These are phyloP conservation scores for Didymella segeticola DNA, from an alignment of 2,329 filamentous ascomycete genomes.

Conservation along the genomic window DNA sequence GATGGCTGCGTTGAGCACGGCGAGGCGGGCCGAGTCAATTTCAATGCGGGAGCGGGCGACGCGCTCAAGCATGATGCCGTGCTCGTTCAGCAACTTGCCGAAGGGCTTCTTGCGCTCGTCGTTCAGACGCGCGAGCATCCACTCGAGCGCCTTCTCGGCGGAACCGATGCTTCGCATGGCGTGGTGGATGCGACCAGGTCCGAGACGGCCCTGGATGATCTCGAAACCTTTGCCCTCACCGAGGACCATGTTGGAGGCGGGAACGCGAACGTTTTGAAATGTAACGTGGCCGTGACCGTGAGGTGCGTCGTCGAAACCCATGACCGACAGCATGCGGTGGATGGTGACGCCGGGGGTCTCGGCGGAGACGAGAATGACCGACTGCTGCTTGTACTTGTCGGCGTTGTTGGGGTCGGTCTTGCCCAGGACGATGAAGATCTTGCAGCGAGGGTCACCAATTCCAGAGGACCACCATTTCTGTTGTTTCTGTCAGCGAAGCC, in stretches of 20 bases:
- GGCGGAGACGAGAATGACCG: conserved; percentile 86
- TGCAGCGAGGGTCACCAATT: conserved; percentile 89
- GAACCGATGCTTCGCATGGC: conserved; percentile 95
- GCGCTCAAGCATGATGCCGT: conserved; percentile 95
- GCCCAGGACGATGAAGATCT: conserved; percentile 96
- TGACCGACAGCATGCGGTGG: conserved; percentile 90
- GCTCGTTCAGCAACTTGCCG: conserved; percentile 82
- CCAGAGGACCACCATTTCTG: conserved; percentile 99
- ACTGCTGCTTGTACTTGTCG: conserved; percentile 88
- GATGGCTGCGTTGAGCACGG: conserved; percentile 93
- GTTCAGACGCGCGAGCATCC: conserved; percentile 93
- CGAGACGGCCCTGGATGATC: conserved; percentile 96
- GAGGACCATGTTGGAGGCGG: conserved; percentile 81
- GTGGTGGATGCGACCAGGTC: conserved; percentile 96
- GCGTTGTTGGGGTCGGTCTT: conserved; percentile 80
- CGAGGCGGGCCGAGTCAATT: conserved; percentile 87
- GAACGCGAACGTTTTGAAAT: conserved; percentile 90
- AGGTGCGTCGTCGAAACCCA: conserved; percentile 97
- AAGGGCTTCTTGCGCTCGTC: conserved; percentile 91
- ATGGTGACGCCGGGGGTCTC: conserved; percentile 86
- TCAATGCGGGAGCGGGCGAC: conserved; percentile 91
- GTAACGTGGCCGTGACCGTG: conserved; percentile 94
- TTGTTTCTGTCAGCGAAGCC: background rate
- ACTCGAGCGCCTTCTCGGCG: conserved; percentile 89
- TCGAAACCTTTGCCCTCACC: conserved; percentile 95